Percentiles rank a stretch among this genome's conserved stretches.
Evolutionary conservation across 179 eudicot species (phyloP).

Genomic region (Actinidia arguta): DNA sequence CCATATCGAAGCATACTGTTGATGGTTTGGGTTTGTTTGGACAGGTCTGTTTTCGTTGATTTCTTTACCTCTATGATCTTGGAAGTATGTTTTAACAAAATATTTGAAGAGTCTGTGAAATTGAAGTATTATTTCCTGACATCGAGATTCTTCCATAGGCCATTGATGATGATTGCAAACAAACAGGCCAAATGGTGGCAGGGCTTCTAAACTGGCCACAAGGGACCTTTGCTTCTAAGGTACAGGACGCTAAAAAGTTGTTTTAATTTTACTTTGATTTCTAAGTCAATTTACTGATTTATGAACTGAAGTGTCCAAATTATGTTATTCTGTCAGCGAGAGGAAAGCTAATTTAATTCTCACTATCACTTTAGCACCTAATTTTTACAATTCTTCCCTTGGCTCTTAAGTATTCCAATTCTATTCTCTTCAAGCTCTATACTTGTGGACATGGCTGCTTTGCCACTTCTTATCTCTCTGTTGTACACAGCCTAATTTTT

Average conservation of each 20-base stretch:
- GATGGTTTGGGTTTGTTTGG: neutral
- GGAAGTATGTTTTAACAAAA: neutral
- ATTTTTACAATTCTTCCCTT: neutral
- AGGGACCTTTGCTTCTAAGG: slow-evolving; percentile 99
- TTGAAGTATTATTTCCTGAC: slow-evolving; percentile 15
- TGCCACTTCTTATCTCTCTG: neutral
- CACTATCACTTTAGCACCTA: neutral
- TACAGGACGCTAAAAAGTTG: no score
- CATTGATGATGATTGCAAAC: slow-evolving; percentile 97
- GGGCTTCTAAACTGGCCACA: slow-evolving; percentile 97
- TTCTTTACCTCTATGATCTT: neutral
- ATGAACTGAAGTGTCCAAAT: no score
- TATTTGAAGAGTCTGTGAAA: neutral
- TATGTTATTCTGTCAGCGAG: neutral
- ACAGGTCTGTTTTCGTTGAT: neutral
- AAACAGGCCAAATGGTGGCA: slow-evolving; percentile 98
- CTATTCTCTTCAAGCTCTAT: neutral
- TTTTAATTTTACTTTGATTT: neutral
- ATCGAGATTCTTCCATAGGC: slow-evolving; percentile 50
- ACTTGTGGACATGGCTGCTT: neutral
- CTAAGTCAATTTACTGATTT: neutral
- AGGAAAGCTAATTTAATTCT: neutral
- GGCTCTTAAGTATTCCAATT: neutral
- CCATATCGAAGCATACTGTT: neutral
- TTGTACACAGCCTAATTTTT: neutral